Evolutionary conservation across 208 protist genomes (phyloP).

Genomic region (Trypanosoma lewisi): DNA sequence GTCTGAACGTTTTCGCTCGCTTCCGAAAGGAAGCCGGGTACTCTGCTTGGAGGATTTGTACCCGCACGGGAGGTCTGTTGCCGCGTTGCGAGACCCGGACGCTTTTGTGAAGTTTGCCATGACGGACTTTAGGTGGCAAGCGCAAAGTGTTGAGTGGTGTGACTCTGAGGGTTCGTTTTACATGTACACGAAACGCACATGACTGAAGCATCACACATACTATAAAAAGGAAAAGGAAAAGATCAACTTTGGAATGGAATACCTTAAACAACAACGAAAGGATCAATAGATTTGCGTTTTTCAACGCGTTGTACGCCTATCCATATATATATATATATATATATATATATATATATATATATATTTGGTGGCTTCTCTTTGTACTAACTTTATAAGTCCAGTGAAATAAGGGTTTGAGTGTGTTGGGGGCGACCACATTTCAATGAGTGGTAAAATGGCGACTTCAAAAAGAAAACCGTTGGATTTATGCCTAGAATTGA

Average conservation of each 20-base stretch:
- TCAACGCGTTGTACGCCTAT: slow-evolving; percentile 16
- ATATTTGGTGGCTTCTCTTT: background rate
- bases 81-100: slow-evolving; percentile 63
- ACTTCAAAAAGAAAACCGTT: background rate
- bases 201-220: background rate
- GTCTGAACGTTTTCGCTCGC: slow-evolving; percentile 54
- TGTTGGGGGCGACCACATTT: too few species aligned
- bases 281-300: slow-evolving; percentile 12
- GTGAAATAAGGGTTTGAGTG: background rate
- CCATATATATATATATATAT: background rate
- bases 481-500: background rate
- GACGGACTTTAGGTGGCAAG: slow-evolving; percentile 72
- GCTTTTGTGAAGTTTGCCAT: slow-evolving; percentile 74
- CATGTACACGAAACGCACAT: slow-evolving; percentile 37
- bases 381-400: background rate
- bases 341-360: background rate
- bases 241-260: slow-evolving; percentile 1
- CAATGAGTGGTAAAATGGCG: background rate
- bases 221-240: background rate
- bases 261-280: background rate
- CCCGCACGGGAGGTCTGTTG: slow-evolving; percentile 61
- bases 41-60: slow-evolving; percentile 80
- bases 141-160: slow-evolving; percentile 72
- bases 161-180: slow-evolving; percentile 53
- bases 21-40: slow-evolving; percentile 59